These are phyloP conservation scores for Biscogniauxia mediterranea DNA, from an alignment of 2,329 filamentous ascomycete species.

Conservation along the genomic window DNA sequence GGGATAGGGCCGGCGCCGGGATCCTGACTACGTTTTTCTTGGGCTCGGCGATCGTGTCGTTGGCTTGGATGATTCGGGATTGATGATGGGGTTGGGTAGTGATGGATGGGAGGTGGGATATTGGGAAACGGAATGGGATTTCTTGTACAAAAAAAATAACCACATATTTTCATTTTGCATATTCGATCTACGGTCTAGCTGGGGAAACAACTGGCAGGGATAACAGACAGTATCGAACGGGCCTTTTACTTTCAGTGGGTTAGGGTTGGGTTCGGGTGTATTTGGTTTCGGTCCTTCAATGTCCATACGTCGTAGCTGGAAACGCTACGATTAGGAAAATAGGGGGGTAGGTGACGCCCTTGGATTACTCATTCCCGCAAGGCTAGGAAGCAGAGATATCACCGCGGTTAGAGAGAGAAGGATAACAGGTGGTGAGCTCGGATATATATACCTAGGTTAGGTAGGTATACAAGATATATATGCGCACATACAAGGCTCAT, in stretches of 20 bases:
- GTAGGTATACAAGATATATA: no score
- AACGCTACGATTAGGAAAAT: not conserved
- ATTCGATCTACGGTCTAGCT: not conserved
- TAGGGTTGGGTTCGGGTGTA: not conserved
- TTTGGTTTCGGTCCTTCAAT: not conserved
- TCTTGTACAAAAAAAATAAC: not conserved
- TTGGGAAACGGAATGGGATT: not conserved
- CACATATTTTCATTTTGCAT: not conserved
- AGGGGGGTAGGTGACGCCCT: no score
- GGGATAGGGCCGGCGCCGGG: slow-evolving; percentile 28
- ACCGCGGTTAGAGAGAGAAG: no score
- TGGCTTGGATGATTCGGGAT: slow-evolving; percentile 1
- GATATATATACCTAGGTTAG: no score
- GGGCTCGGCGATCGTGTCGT: slow-evolving; percentile 13
- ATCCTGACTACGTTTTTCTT: slow-evolving; percentile 25
- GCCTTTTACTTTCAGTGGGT: not conserved
- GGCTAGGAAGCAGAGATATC: no score
- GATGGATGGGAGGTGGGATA: not conserved
- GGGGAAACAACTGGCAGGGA: not conserved
- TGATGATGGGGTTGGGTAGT: not conserved
- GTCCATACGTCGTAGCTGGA: not conserved
- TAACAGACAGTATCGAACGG: not conserved
- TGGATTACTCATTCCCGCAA: not conserved
- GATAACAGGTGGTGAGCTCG: no score
- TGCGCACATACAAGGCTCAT: no score